Conservation (phyloP, 2,329 filamentous ascomycete species). For the Aspergillus alliaceus region DNA sequence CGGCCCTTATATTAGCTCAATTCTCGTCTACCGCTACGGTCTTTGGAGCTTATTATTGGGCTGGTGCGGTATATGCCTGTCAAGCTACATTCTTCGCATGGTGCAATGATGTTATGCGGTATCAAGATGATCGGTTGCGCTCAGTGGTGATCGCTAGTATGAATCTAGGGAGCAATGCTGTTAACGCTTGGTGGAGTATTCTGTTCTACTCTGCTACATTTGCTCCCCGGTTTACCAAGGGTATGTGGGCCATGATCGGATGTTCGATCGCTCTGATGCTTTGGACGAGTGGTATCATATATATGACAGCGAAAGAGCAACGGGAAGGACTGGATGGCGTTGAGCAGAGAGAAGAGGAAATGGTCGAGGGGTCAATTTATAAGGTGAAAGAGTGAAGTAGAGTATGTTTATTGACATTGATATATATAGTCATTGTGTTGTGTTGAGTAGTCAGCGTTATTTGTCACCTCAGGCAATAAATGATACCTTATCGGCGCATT, state of each 20-base stretch:
- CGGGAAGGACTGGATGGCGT: not conserved
- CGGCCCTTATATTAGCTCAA: constrained; percentile 60
- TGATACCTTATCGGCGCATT: not conserved
- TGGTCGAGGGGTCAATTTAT: not conserved
- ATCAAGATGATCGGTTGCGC: constrained; percentile 62
- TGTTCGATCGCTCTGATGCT: constrained; percentile 18
- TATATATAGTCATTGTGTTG: not conserved
- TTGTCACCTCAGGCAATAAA: no score
- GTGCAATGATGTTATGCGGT: constrained; percentile 69
- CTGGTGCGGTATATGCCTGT: constrained; percentile 68
- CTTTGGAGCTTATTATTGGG: constrained; percentile 69
- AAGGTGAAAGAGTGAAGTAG: not conserved
- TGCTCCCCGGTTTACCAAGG: constrained; percentile 65
- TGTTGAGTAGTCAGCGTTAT: no score
- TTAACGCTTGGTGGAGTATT: constrained; percentile 74
- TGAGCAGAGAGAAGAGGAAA: not conserved
- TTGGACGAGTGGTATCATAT: constrained; percentile 17
- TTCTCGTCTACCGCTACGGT: constrained; percentile 54
- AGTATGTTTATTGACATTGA: no score
- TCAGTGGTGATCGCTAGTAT: constrained; percentile 70
- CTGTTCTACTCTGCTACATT: constrained; percentile 68
- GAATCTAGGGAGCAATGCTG: constrained; percentile 67
- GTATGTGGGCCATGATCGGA: constrained; percentile 32
- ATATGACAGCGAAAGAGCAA: constrained; percentile 13
- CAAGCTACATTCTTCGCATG: constrained; percentile 75